phyloP scores from a whole-genome alignment of 2,329 filamentous ascomycete species.

The Neopestalotiopsis sp. region DNA sequence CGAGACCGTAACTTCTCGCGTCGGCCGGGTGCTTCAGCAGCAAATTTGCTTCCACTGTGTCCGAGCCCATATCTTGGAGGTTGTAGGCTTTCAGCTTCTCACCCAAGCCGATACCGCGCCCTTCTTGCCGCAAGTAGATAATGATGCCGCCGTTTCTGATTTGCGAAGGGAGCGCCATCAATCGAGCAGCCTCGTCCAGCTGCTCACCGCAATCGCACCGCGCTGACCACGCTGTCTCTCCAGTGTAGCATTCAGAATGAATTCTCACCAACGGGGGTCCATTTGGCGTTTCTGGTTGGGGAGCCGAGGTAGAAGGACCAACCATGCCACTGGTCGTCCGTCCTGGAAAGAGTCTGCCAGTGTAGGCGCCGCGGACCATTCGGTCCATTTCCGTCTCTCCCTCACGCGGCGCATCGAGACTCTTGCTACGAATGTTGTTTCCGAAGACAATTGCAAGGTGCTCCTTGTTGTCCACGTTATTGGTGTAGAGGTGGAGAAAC shows the following conservation, averaged over 20 bases:
- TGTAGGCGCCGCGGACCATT: slow-evolving; percentile 94
- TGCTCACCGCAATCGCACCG: slow-evolving; percentile 98
- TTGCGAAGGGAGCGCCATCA: slow-evolving; percentile 79
- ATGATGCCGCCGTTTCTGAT: slow-evolving; percentile 80
- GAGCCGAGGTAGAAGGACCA: slow-evolving; percentile 32
- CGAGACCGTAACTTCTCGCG: slow-evolving; percentile 92
- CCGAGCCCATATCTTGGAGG: slow-evolving; percentile 93
- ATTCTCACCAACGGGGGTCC: slow-evolving; percentile 83
- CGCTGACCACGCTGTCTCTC: slow-evolving; percentile 97
- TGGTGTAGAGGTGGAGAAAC: slow-evolving; percentile 94
- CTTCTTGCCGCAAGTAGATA: slow-evolving; percentile 94
- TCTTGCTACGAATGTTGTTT: slow-evolving; percentile 76
- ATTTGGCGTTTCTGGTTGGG: slow-evolving; percentile 21
- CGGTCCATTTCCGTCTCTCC: slow-evolving; percentile 88
- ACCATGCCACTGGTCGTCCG: slow-evolving; percentile 74
- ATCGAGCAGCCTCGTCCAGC: slow-evolving; percentile 89
- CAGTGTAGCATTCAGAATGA: slow-evolving; percentile 98
- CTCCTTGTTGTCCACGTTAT: slow-evolving; percentile 92
- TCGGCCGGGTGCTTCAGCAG: slow-evolving; percentile 91
- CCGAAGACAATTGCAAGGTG: slow-evolving; percentile 98
- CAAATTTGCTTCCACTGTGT: slow-evolving; percentile 96
- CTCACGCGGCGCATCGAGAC: slow-evolving; percentile 72
- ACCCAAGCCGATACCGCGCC: slow-evolving; percentile 89
- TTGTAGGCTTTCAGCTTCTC: slow-evolving; percentile 99
- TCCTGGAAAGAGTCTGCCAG: slow-evolving; percentile 84